Evolutionary conservation across 495 filamentous ascomycete genomes (phyloP).

Genomic region (Aspergillus coremiiformis): DNA sequence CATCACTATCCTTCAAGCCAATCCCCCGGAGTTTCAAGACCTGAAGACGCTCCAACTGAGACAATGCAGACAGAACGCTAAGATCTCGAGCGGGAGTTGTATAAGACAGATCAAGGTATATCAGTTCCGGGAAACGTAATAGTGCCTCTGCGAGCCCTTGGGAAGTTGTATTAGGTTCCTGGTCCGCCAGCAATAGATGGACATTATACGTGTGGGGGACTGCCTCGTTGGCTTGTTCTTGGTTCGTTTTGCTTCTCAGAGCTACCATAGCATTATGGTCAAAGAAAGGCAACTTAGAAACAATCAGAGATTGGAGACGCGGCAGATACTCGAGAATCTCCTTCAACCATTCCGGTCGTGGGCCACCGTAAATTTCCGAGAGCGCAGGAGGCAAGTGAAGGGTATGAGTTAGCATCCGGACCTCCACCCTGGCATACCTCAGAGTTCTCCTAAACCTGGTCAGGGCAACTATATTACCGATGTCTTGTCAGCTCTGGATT

Average conservation of each 20-base stretch:
- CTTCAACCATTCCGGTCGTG: slow-evolving; percentile 53
- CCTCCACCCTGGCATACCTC: slow-evolving; percentile 44
- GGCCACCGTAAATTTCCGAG: slow-evolving; percentile 58
- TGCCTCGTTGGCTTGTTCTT: slow-evolving; percentile 18
- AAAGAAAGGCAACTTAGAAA: slow-evolving; percentile 56
- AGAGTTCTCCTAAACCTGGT: slow-evolving; percentile 57
- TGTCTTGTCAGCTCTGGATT: slow-evolving; percentile 6
- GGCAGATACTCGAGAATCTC: slow-evolving; percentile 56
- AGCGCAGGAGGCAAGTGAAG: slow-evolving; percentile 60
- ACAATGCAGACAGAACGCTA: slow-evolving; percentile 38
- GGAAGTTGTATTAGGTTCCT: slow-evolving; percentile 52
- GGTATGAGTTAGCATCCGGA: slow-evolving; percentile 54
- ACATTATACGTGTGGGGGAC: slow-evolving; percentile 31
- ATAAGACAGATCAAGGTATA: slow-evolving; percentile 56
- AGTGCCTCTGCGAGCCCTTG: slow-evolving; percentile 46
- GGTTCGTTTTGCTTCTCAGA: slow-evolving; percentile 26
- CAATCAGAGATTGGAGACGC: slow-evolving; percentile 53
- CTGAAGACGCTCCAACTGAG: slow-evolving; percentile 42
- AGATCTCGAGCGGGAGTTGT: slow-evolving; percentile 49
- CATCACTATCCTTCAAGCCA: slow-evolving; percentile 48
- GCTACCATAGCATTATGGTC: slow-evolving; percentile 54
- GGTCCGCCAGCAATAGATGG: slow-evolving; percentile 49
- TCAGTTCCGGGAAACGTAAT: slow-evolving; percentile 44
- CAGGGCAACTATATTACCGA: slow-evolving; percentile 43
- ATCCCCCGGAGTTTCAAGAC: slow-evolving; percentile 53